Base-by-base conservation (phyloP, 257 asterid species). In the Galeopsis tetrahit region DNA sequence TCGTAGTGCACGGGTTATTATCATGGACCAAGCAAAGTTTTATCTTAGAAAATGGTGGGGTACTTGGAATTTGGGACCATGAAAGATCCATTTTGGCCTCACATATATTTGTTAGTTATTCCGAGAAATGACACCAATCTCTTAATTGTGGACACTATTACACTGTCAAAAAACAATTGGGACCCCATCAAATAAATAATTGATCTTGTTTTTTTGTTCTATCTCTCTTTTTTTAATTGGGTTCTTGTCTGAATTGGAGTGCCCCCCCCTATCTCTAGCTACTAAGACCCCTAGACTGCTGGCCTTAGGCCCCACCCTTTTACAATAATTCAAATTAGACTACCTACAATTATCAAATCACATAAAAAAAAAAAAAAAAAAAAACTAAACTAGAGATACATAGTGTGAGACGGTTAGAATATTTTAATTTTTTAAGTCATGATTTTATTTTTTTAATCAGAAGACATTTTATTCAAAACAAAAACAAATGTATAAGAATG, bases 41-140 rank as follows among this genome's bases (percentile, higher is more conserved):
- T 77, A 80, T 82, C 80, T 71, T 63, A 69, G 76, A 46, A 75
- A 80, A 74, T 79, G 86, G 88, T 77, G 80, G 89, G 85, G 79
- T 55, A 52, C 15, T 61, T 72, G 84, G 73, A 65, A 72, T 61
- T 68, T 70, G 84, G 88, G 90, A 85, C 93, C 90, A 83, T 58
- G 69, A 74, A 55, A 63, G 71, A 32, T 72, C 63, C 81, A 73
- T 32, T 69, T 79, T 59, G 72, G 63, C 43, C 32, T 78, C 66
- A 57, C 76, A 77, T 87, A 72, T 74, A 57, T 84, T 78, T 85
- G 81, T 81, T 71, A 62, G 66, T 79, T 81, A 81, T 66, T 78
- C 6, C 5, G 2, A 71, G 63, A 81, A 59, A 72, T 78, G 85
- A 83, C 86, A 81, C 72, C 66, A 64, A 75, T 71, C 80, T 81